Evolutionary conservation across 306 rosid species (phyloP).

Genomic region (Bauhinia variegata): DNA sequence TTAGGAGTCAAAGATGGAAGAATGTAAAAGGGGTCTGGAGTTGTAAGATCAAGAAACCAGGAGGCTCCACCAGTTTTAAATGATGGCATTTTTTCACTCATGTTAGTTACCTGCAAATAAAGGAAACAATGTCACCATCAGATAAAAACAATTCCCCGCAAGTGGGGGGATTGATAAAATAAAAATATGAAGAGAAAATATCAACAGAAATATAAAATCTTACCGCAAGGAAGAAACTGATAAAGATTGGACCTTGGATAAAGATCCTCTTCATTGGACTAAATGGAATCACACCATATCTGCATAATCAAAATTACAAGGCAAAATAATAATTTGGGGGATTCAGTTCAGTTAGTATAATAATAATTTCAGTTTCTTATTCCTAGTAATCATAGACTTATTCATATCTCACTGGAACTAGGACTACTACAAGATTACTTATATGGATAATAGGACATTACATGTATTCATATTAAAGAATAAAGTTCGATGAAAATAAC

Average conservation of each 20-base stretch:
- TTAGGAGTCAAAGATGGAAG: constrained; percentile 77
- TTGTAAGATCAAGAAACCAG: constrained; percentile 92
- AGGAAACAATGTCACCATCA: constrained; percentile 30
- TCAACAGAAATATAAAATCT: constrained; percentile 39
- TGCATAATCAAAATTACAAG: constrained; percentile 46
- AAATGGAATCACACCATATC: constrained; percentile 79
- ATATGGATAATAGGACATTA: too few relatives aligned
- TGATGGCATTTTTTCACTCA: constrained; percentile 91
- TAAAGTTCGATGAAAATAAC: too few relatives aligned
- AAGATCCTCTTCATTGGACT: constrained; percentile 83
- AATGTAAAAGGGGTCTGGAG: constrained; percentile 72
- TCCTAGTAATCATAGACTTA: too few relatives aligned
- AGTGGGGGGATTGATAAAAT: background rate
- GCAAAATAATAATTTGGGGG: constrained; percentile 2
- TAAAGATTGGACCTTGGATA: constrained; percentile 75
- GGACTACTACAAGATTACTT: too few relatives aligned
- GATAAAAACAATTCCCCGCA: constrained; percentile 24
- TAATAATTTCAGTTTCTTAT: too few relatives aligned
- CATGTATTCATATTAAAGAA: too few relatives aligned
- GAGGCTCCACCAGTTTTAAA: constrained; percentile 84
- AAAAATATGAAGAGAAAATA: constrained; percentile 15
- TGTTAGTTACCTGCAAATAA: constrained; percentile 66
- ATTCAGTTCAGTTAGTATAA: too few relatives aligned
- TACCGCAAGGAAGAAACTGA: constrained; percentile 93
- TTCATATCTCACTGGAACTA: too few relatives aligned